Evolutionary conservation across 1,284 basidiomycete genomes (phyloP), one percentile per base, ranked within the genome.

Genomic region (Ceratobasidium sp.): DNA sequence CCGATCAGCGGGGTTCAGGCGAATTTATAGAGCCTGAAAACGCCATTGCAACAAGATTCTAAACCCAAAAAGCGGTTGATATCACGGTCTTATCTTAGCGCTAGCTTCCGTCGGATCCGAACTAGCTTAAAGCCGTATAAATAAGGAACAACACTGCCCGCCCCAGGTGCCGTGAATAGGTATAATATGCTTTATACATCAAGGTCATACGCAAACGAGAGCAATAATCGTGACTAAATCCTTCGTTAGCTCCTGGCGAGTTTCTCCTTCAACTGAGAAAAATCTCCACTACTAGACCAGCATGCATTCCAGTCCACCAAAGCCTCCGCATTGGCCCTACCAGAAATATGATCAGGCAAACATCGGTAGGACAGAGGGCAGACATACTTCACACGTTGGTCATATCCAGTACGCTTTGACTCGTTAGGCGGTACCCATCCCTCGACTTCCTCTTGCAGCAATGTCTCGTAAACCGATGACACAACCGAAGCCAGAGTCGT

Each of bases 401-500:
- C 71, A 27, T 74, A 74, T 41, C 12, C 48, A n/a, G 12, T 41
- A 16, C 71, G 71, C 41, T 74, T 74, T 12, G 60, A 74, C 52
- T 74, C 60, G 23, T 74, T 60, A 16, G 60, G 71, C 46, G 59
- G 60, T 0, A 62, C 60, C 71, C 71, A 74, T 5, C 71, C 71
- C 14, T 65, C 71, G 27, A 74, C 71, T 48, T 65, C 71, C 20
- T 74, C 71, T 27, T 74, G 71, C 18, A 74, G n/a, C 60, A 74
- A 33, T 8, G 71, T 74, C 41, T 74, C 71, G n/a, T 74, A 74
- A n/a, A 74, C 71, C 7, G 71, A 64, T 3, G 71, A 64, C n/a
- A 74, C 71, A 44, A 74, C 60, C 44, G 71, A 74, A 18, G 60
- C 71, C 18, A 74, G 71, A 12, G 71, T 74, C 2, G 71, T 74